Evolutionary conservation across 805 yeast genomes (phyloP), one percentile per base, ranked within the genome.

Genomic region (Wickerhamomyces strasburgensis): DNA sequence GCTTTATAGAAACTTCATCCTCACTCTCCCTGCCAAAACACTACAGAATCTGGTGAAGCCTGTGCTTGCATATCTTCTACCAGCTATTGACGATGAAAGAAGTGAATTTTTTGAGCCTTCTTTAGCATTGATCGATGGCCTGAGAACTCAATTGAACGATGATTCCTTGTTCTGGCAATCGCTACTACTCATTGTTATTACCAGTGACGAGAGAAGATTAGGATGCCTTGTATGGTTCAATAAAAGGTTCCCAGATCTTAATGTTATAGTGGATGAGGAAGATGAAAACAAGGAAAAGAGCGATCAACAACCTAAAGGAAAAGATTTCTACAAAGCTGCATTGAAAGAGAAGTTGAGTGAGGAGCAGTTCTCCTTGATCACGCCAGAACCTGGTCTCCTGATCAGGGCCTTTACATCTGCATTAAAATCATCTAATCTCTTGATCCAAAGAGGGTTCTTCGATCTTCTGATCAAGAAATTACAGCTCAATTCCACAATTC

Each of bases 11-110:
- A 65, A 66, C 3, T 72, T 73, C 47, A 54, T 88, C 6, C 62
- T 84, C 3, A 66, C 63, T 26, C 49, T 84, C 3, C 73, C 81
- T 3, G 52, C 77, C 3, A 39, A 46, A 0, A 58, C 68, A 0
- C 58, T 89, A 38, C 68, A 77, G 37, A 61, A 72, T 17, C 58
- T 86, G 14, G 63, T 84, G 24, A 78, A 75, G 39, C 88, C 97
- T 0, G 51, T 90, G 6, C 59, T 90, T 5, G 67, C 88, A 34
- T 75, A 90, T 43, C 66, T 89, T 24, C 60, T 90, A 3, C 88
- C 96, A 0, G 96, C 96, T 0, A 72, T 93, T 35, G 98, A 93
- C 50, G 98, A 93, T 50, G 96, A 89, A 47, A 76, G 89, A 28
- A 78, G 89, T 15, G 98, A 93, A 51, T 80, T 80, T 23, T 90